Evolutionary conservation across 371 early-diverging fungal genomes (phyloP).

Genomic region (Mucor mucedo): DNA sequence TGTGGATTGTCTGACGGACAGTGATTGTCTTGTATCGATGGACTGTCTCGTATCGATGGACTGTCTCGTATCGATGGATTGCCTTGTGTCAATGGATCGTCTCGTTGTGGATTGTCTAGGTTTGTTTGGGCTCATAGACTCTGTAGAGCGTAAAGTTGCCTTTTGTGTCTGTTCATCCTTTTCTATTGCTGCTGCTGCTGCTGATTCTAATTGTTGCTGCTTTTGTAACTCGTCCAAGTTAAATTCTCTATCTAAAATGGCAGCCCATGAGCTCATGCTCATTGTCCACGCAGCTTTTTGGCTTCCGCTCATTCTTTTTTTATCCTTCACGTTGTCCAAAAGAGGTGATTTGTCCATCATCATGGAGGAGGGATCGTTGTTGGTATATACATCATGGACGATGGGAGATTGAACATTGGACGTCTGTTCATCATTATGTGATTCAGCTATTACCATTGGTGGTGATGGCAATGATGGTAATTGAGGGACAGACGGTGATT

Average conservation of each 20-base stretch:
- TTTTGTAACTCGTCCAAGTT: conserved; percentile 26
- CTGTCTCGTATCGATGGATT: too few relatives aligned
- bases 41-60: too few relatives aligned
- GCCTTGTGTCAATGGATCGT: too few relatives aligned
- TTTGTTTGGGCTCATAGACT: too few relatives aligned
- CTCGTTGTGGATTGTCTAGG: too few relatives aligned
- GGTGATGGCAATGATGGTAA: neutral
- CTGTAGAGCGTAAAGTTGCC: neutral
- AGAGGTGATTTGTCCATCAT: neutral
- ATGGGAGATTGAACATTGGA: too few relatives aligned
- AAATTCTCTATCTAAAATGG: conserved; percentile 38
- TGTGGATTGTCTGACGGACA: too few relatives aligned
- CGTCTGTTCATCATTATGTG: too few relatives aligned
- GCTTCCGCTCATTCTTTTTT: conserved; percentile 38
- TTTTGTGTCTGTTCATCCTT: neutral
- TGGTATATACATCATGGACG: neutral
- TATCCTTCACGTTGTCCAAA: conserved; percentile 1
- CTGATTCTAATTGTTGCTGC: conserved; percentile 10
- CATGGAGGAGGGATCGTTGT: neutral
- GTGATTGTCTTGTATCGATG: too few relatives aligned
- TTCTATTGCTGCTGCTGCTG: neutral
- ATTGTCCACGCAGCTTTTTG: conserved; percentile 53
- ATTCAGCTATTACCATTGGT: neutral
- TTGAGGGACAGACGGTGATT: too few relatives aligned
- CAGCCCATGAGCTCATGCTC: conserved; percentile 48